Evolutionary conservation across 2,329 filamentous ascomycete species (phyloP).

Genomic region (Ophiobolus disseminans): DNA sequence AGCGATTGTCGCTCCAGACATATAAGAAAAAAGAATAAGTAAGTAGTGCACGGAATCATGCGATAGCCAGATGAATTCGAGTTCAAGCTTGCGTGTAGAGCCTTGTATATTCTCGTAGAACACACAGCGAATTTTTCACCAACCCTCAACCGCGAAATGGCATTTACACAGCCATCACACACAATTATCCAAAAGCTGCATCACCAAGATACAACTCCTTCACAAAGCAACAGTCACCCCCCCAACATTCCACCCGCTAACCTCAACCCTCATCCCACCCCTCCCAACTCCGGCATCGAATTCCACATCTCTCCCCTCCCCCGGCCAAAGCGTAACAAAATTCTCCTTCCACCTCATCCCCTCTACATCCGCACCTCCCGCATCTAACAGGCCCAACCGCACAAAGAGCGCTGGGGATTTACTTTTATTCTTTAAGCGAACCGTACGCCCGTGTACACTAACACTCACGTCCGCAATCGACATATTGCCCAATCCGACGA

Average conservation of each 20-base stretch:
- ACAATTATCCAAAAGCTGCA: too few relatives aligned
- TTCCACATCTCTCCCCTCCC: conserved; percentile 55
- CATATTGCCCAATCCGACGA: conserved; percentile 52
- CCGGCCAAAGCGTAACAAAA: conserved; percentile 67
- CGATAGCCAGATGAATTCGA: too few relatives aligned
- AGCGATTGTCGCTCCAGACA: too few relatives aligned
- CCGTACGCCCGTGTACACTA: conserved; percentile 18
- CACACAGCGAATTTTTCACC: too few relatives aligned
- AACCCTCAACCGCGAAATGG: too few relatives aligned
- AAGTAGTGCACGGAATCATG: too few relatives aligned
- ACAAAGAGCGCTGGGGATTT: conserved; percentile 65
- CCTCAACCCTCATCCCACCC: conserved; percentile 1
- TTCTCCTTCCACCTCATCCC: conserved; percentile 68
- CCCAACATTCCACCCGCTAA: conserved; percentile 17
- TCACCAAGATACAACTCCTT: too few relatives aligned
- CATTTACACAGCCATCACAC: too few relatives aligned
- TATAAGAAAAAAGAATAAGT: too few relatives aligned
- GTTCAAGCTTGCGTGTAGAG: too few relatives aligned
- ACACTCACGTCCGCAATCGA: conserved; percentile 13
- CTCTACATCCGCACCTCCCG: conserved; percentile 53
- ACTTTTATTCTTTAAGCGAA: conserved; percentile 62
- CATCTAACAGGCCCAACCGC: conserved; percentile 58
- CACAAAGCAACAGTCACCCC: background rate
- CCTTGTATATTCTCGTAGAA: too few relatives aligned
- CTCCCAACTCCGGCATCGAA: background rate